Base-by-base conservation (phyloP, 768 basidiomycete species). In the Brasilioporus rufonigricans region DNA sequence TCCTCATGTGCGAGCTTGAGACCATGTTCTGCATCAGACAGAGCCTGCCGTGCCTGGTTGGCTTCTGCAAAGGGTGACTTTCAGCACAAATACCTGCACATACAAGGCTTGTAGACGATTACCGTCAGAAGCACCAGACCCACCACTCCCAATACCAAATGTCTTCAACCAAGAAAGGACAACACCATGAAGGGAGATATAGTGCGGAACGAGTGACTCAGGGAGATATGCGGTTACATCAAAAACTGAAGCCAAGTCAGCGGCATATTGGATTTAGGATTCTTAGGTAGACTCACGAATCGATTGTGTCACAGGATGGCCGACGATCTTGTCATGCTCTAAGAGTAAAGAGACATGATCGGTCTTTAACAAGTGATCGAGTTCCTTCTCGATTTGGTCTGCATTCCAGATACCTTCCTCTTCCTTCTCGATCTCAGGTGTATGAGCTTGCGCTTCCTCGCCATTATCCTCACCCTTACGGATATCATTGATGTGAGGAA, bases 161-260 rank as follows among this genome's bases (percentile, higher is more conserved):
- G 72, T 76, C 53, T 79, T 74, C 54, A 98, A 73, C 80, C 80
- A 84, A 5, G 81, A 80, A 38, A 88, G 63, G 5, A 93, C 50
- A 0, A 73, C 68, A 44, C 85, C 80, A 33, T 85, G 85, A 61
- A 89, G 68, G 23, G 77, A 75, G 55, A 93, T 83, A 71, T 88
- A 98, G 38, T 80, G 76, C 0, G 91, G 89, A 36, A 90, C 65
- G 18, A 93, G 60, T 9, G 82, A 76, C 52, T 96, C 94, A 2
- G 96, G 96, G 38, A 98, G 77, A 72, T 98, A 98, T 18, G 87
- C 79, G 24, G 85, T 76, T 32, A 93, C 59, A 43, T 91, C 80
- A 69, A 88, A 91, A 29, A 94, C 95, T 97, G 65, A 40, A n/a
- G 26, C 14, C 27, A 9, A 35, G 44, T 59, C 36, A 53, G 41